Evolutionary conservation across 2,329 filamentous ascomycete genomes (phyloP), one percentile per base, ranked within the genome.

Genomic region (Plenodomus biglobosus): DNA sequence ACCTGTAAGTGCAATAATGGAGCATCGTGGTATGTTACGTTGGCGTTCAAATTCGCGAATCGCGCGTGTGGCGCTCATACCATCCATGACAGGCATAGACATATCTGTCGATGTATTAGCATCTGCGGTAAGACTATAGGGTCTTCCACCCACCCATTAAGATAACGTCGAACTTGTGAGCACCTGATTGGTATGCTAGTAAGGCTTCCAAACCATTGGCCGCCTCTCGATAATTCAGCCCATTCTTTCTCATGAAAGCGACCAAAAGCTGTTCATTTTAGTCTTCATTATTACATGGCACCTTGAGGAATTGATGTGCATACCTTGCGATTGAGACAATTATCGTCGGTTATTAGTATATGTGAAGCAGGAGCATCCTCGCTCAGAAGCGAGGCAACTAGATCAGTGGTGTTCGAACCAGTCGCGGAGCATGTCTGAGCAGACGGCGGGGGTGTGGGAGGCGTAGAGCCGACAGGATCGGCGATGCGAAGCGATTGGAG

Each of bases 341-440:
- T 75, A 39, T 75, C 73, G 39, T 75, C 73, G 0, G 70, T 67
- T 1, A 75, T 64, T 1, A 75, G 62, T 0, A 72, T 54, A 4
- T 59, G 50, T 3, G 54, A 50, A 3, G 36, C 22, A 15, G 20
- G 19, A 18, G 36, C n/a, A 5, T 46, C 30, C 40, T 46, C 37
- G 3, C 19, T 32, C 15, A 18, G 18, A n/a, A 39, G 24, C 0
- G 36, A n/a, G 3, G 32, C 15, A 5, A 16, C 21, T 3, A 10
- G 10, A 13, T 46, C 42, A 19, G 17, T 21, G n/a, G 7, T 15
- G 5, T 21, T 34, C 2, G 42, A 40, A 2, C 38, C 37, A 35
- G 11, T 17, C 4, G 24, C 27, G 17, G 38, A 38, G 16, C 27
- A 13, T 18, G 37, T 30, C 10, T n/a, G n/a, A 11, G 18, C 10